Base-by-base conservation (phyloP, 176 grass and related monocot genomes). In the Stipa capillata region DNA sequence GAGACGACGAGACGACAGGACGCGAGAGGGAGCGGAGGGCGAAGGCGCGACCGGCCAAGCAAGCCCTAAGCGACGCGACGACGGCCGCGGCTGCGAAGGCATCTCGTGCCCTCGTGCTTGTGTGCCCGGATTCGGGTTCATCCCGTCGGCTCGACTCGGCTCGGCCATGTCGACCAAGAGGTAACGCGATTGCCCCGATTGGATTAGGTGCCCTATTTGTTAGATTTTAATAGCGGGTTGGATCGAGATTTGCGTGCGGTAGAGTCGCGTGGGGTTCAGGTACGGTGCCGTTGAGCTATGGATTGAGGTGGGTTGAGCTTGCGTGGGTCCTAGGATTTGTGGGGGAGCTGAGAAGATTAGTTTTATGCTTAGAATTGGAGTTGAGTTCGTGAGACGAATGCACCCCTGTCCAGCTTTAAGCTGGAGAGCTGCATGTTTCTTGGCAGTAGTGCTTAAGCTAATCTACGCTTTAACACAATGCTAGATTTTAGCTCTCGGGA, bases 161-260 rank as follows among this genome's bases (percentile, higher is more conserved):
- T 23, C 65, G 48, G 82, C 84, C 69, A 86, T 86, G 84, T 81
- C 77, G 59, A 37, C 76, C 58, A 74, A 86, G 31, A 86, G 70
- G 84, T 81, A 80, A 74, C 16, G 18, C 23, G 40, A 31, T 78
- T 61, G 44, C 6, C 17, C 20, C 47, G 49, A 25, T 55, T 55
- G 0, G 49, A 49, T 29, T 28, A n/a, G n/a, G n/a, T n/a, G n/a
- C 52, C 52, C 41, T 32, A 16, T 3, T 5, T 2, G 65, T 3
- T 21, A 15, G 62, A 37, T 73, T 63, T 25, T 16, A 25, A n/a
- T n/a, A 24, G 27, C n/a, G 39, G 9, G n/a, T n/a, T n/a, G n/a
- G n/a, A n/a, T n/a, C n/a, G n/a, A 28, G 44, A 6, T 39, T 79
- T 2, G 16, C 7, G 73, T 1, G 52, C 7, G 31, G 16, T 58